Base-by-base conservation (phyloP, 75 land plant species). In the Cryptomeria japonica region DNA sequence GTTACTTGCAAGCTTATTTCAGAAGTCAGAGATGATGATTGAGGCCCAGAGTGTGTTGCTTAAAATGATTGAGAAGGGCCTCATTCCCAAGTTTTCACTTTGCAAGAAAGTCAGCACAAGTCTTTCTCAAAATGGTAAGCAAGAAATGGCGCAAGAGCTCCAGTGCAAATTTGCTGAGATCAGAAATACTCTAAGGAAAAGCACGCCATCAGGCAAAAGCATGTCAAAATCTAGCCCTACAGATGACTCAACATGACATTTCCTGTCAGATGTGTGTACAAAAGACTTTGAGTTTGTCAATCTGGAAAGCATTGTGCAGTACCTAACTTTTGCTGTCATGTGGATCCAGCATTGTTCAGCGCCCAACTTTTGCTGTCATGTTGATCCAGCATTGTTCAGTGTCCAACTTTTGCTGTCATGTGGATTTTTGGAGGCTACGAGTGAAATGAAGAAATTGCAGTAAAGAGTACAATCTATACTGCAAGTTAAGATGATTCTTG, bases 21-120 rank as follows among this genome's bases (percentile, higher is more conserved):
- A 31, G 5, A 73, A 77, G 31, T 90, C 88, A 15, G 88, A 87
- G 53, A 85, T 89, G 82, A 11, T 88, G 31, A 25, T 87, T 11
- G 84, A 68, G 49, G 91, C 92, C 42, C 58, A 55, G 36, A 75
- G 86, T 16, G 22, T 90, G 83, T 86, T 93, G 49, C 49, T 84
- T 85, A 92, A 93, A 80, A 90, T 93, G 94, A 91, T 93, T 56
- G 86, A 91, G 41, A 91, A 87, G 79, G 87, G 89, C 49, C 87
- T 93, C 8, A 93, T 72, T 61, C 94, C 94, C 32, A 51, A 87
- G 16, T 89, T 91, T 86, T 44, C 80, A 14, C 87, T 89, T 68
- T 93, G 88, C 38, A 75, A 41, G 53, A 93, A 75, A 55, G 83
- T 90, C 39, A 36, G 87, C 72, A 86, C 84, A 86, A 55, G 44